phyloP scores from a whole-genome alignment of 805 yeast species.

The Candida vaughaniae region DNA sequence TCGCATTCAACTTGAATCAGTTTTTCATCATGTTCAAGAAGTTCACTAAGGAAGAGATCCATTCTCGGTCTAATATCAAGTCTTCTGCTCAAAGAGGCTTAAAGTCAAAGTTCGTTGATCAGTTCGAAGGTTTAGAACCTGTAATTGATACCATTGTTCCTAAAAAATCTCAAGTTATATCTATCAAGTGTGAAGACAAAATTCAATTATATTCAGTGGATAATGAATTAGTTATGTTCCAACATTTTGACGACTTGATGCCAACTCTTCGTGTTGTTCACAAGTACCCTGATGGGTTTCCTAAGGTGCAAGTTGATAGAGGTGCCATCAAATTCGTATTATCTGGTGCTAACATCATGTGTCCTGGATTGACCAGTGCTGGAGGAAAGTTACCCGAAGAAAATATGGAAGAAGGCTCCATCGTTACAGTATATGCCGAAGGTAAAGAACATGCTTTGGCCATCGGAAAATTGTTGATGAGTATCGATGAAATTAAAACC shows the following conservation, averaged over 20 bases:
- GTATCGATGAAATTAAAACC: conserved; percentile 81
- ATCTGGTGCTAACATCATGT: conserved; percentile 97
- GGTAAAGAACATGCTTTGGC: conserved; percentile 92
- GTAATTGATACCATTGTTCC: conserved; percentile 82
- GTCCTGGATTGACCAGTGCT: conserved; percentile 86
- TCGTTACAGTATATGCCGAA: conserved; percentile 85
- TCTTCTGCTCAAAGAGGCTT: conserved; percentile 93
- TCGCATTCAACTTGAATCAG: no score
- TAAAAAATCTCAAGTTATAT: conserved; percentile 77
- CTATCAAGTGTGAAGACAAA: conserved; percentile 86
- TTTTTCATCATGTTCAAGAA: conserved; percentile 55
- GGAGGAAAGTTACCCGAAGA: conserved; percentile 84
- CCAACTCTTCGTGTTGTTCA: conserved; percentile 78
- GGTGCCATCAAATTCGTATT: conserved; percentile 95
- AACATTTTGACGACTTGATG: conserved; percentile 74
- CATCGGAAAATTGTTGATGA: conserved; percentile 82
- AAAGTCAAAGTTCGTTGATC: conserved; percentile 67
- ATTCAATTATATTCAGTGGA: conserved; percentile 75
- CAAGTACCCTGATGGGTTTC: conserved; percentile 79
- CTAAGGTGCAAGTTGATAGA: conserved; percentile 85
- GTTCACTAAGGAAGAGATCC: conserved; percentile 83
- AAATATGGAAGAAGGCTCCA: conserved; percentile 60
- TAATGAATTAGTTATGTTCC: conserved; percentile 72
- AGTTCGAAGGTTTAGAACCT: conserved; percentile 72
- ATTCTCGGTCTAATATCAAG: conserved; percentile 86